Conservation (phyloP, 1,284 basidiomycete genomes). For the Cryptococcus hybrid region DNA sequence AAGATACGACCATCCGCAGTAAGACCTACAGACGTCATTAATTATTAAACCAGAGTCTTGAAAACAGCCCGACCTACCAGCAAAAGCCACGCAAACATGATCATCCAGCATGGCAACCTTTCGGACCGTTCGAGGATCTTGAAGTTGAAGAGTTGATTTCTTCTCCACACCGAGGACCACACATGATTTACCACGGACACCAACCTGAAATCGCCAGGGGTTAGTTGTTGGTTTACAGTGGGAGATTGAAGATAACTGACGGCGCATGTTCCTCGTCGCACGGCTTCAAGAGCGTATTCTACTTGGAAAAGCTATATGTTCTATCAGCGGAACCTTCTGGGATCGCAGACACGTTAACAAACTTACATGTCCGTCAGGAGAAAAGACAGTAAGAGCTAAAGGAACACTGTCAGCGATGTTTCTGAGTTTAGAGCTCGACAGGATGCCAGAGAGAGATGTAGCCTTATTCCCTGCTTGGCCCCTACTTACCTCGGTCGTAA, state of each 20-base stretch:
- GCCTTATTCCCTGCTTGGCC: not conserved
- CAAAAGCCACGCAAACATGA: conserved; percentile 96
- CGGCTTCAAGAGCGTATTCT: conserved; percentile 97
- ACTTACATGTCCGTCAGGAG: conserved; percentile 79
- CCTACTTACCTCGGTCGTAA: conserved; percentile 49
- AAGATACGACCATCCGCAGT: conserved; percentile 97
- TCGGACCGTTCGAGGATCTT: conserved; percentile 95
- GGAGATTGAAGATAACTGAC: conserved; percentile 55
- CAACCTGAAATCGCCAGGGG: conserved; percentile 62
- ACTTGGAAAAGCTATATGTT: conserved; percentile 57
- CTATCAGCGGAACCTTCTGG: not conserved
- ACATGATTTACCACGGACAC: conserved; percentile 89
- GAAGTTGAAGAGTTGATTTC: conserved; percentile 95
- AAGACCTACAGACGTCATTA: conserved; percentile 60
- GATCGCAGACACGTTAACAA: not conserved
- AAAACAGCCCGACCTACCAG: conserved; percentile 59
- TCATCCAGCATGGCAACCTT: conserved; percentile 99
- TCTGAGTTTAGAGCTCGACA: not conserved
- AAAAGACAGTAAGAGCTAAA: conserved; percentile 80
- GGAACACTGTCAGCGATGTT: not conserved
- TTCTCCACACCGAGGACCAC: conserved; percentile 99
- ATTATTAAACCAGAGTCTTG: not conserved
- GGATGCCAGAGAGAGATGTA: not conserved
- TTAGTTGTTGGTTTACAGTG: not conserved
- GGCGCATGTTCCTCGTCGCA: conserved; percentile 95